Conservation (phyloP, 2,329 filamentous ascomycete species). For the Hypoxylon sp. region DNA sequence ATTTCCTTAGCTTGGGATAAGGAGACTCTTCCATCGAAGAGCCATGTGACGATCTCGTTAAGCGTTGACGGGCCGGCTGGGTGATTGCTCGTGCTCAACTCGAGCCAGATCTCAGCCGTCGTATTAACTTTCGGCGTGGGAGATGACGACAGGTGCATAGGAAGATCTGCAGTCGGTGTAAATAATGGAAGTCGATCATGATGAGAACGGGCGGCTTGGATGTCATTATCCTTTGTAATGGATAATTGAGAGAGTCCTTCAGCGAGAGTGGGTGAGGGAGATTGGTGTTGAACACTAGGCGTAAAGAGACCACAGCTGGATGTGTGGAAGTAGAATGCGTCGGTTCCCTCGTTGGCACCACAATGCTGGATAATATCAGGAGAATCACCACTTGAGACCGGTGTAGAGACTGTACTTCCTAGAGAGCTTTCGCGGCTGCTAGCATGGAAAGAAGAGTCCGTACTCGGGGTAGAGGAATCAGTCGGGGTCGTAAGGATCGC, state of each 20-base stretch:
- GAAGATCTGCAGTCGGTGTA: neutral
- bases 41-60: neutral
- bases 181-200: neutral
- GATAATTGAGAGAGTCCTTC: neutral
- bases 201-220: neutral
- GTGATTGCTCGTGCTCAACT: neutral
- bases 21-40: neutral
- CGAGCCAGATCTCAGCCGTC: neutral
- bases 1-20: neutral
- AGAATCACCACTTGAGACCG: neutral
- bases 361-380: neutral
- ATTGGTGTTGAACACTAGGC: neutral
- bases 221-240: neutral
- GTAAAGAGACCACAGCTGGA: no score
- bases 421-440: neutral
- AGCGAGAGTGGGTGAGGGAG: neutral
- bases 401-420: constrained; percentile 1
- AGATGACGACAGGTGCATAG: neutral
- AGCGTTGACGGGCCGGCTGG: neutral
- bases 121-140: neutral
- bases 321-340: neutral
- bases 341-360: neutral
- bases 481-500: constrained; percentile 12
- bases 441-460: neutral
- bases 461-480: neutral